Conservation (phyloP, 371 early-diverging fungal genomes). For the Rhizopus delemar region DNA sequence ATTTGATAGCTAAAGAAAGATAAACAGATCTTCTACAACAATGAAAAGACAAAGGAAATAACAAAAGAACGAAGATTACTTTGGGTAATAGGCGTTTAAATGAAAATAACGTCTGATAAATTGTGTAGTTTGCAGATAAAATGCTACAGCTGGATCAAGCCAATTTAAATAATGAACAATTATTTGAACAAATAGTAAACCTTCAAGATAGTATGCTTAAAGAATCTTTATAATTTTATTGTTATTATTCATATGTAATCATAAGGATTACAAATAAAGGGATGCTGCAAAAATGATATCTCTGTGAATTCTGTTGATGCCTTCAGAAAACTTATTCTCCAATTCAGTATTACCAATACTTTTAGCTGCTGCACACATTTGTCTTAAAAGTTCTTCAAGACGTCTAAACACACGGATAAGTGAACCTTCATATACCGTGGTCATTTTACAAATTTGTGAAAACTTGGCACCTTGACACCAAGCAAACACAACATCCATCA, state of each 20-base stretch:
- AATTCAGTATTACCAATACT: constrained; percentile 97
- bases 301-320: constrained; percentile 93
- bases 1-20: neutral
- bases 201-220: constrained; percentile 20
- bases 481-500: constrained; percentile 98
- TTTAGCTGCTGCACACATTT: constrained; percentile 94
- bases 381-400: constrained; percentile 95
- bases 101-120: no score
- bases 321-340: constrained; percentile 96
- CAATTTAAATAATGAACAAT: constrained; percentile 9
- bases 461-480: constrained; percentile 98
- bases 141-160: constrained; percentile 28
- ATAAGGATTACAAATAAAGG: constrained; percentile 79
- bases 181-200: constrained; percentile 11
- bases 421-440: constrained; percentile 97
- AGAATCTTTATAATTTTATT: constrained; percentile 12
- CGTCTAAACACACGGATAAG: constrained; percentile 95
- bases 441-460: constrained; percentile 94
- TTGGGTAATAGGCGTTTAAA: constrained; percentile 22
- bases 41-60: neutral
- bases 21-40: neutral
- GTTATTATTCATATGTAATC: neutral
- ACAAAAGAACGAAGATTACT: constrained; percentile 24
- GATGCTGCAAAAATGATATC: constrained; percentile 99
- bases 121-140: constrained; percentile 41